Conservation (phyloP, 768 basidiomycete genomes). For the Serendipita sp. region DNA sequence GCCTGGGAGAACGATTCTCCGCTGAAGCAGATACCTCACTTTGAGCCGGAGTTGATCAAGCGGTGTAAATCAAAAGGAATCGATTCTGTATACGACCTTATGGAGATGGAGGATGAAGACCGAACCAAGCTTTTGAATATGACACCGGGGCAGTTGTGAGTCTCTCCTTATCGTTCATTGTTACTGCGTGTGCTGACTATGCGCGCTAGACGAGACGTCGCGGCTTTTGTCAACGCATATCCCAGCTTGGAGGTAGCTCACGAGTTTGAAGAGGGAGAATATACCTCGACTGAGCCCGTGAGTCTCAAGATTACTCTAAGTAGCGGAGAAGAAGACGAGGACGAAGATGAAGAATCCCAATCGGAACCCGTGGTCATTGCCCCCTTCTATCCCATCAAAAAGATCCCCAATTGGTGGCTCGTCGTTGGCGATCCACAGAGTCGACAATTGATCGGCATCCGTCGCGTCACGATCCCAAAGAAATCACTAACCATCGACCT, state of each 20-base stretch:
- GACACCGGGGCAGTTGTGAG: conserved; percentile 74
- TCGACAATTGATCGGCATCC: conserved; percentile 71
- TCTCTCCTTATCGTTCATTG: conserved; percentile 10
- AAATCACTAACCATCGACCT: conserved; percentile 66
- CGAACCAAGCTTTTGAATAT: conserved; percentile 71
- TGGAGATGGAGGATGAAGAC: conserved; percentile 94
- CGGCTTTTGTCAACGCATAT: conserved; percentile 90
- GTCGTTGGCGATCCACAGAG: conserved; percentile 75
- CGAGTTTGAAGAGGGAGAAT: conserved; percentile 73
- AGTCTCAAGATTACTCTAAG: conserved; percentile 62
- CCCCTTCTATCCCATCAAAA: conserved; percentile 79
- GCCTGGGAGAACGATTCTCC: conserved; percentile 97
- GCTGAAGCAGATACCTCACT: conserved; percentile 91
- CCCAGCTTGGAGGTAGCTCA: conserved; percentile 88
- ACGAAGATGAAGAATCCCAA: conserved; percentile 29
- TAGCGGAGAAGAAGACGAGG: conserved; percentile 68
- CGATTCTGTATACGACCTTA: conserved; percentile 89
- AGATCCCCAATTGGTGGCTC: conserved; percentile 95
- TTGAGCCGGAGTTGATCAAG: conserved; percentile 75
- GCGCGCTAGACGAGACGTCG: conserved; percentile 71
- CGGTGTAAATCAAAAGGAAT: conserved; percentile 71
- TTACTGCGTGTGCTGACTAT: neutral
- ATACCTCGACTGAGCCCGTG: conserved; percentile 77
- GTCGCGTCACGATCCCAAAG: conserved; percentile 67
- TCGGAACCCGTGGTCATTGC: conserved; percentile 79